Conservation (phyloP, 495 filamentous ascomycete species). For the Xylaria castorea region DNA sequence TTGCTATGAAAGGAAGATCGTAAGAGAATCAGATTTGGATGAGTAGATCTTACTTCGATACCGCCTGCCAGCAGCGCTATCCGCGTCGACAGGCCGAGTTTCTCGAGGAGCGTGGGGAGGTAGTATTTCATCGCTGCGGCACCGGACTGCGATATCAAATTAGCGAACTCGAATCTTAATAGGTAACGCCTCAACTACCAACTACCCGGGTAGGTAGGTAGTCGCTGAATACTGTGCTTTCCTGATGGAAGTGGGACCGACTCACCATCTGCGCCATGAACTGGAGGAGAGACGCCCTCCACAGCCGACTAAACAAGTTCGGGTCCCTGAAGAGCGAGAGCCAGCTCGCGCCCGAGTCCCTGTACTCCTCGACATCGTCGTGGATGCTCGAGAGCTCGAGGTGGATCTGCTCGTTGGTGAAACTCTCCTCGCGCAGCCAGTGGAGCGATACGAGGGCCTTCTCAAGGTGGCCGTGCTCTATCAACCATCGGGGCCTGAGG, state of each 20-base stretch:
- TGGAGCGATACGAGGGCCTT: conserved; percentile 46
- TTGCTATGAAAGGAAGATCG: too few relatives aligned
- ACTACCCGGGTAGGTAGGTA: not conserved
- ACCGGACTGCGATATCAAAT: conserved; percentile 43
- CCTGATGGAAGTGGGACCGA: not conserved
- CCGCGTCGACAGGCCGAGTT: conserved; percentile 52
- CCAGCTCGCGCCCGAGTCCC: conserved; percentile 44
- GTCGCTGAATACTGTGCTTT: too few relatives aligned
- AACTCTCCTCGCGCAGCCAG: conserved; percentile 55
- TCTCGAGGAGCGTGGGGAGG: conserved; percentile 55
- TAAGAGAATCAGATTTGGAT: too few relatives aligned
- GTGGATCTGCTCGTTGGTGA: conserved; percentile 43
- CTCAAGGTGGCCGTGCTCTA: conserved; percentile 50
- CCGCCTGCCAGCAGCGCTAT: conserved; percentile 55
- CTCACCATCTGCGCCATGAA: conserved; percentile 57
- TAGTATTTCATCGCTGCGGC: conserved; percentile 64
- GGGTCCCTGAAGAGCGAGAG: conserved; percentile 47
- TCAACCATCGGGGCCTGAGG: conserved; percentile 55
- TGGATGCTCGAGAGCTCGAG: conserved; percentile 48
- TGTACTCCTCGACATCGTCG: conserved; percentile 44
- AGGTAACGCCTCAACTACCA: not conserved
- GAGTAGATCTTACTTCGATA: conserved; percentile 49
- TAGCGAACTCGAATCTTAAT: too few relatives aligned
- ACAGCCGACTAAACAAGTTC: conserved; percentile 50
- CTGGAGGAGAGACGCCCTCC: conserved; percentile 56